A percentile compares a stretch with the other conserved stretches of the same genome.
phyloP scores from a whole-genome alignment of 306 rosid species.

The Sicyos baderoa region DNA sequence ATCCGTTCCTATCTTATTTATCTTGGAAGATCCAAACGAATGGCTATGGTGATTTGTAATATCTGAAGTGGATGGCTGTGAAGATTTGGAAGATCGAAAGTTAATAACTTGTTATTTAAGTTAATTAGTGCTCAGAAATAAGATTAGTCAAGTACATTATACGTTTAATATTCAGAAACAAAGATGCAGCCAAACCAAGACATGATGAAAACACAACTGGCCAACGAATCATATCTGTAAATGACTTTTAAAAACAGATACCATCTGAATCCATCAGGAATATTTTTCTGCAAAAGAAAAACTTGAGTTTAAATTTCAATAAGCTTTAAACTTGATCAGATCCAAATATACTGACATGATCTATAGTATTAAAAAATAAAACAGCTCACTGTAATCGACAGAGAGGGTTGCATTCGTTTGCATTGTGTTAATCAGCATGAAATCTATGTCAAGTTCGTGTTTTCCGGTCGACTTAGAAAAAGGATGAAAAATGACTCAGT shows the following conservation, averaged over 20 bases:
- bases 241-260: neutral
- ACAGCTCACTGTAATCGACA: neutral
- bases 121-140: neutral
- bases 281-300: slow-evolving; percentile 1
- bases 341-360: neutral
- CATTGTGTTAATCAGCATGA: neutral
- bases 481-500: neutral
- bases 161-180: neutral
- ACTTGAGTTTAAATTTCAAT: neutral
- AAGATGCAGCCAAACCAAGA: slow-evolving; percentile 10
- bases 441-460: neutral
- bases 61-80: neutral
- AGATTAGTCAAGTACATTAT: neutral
- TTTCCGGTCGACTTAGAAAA: neutral
- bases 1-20: too few species aligned
- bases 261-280: slow-evolving; percentile 10
- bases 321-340: neutral
- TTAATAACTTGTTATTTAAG: neutral
- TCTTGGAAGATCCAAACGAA: too few species aligned
- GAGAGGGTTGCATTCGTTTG: neutral
- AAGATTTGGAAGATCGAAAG: neutral
- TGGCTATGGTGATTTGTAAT: too few species aligned
- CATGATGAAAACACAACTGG: neutral
- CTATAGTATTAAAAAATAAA: neutral
- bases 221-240: neutral